phyloP scores from a whole-genome alignment of 2,329 filamentous ascomycete genomes.

The Exophiala sp. region DNA sequence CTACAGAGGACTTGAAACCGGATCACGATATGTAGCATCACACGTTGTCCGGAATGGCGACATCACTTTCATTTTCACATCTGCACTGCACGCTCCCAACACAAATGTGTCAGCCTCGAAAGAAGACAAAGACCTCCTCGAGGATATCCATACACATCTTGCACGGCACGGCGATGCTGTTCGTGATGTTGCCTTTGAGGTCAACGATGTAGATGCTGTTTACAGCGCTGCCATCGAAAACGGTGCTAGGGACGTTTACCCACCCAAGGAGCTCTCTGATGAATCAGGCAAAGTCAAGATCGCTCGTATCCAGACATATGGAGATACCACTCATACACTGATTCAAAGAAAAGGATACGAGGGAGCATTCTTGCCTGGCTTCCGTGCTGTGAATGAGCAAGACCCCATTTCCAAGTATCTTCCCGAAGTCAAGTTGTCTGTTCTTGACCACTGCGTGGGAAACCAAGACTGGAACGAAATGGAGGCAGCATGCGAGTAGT shows the following conservation, averaged over 20 bases:
- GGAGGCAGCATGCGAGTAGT: constrained; percentile 62
- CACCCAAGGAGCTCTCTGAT: constrained; percentile 58
- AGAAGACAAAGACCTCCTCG: constrained; percentile 63
- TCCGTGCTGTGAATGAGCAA: constrained; percentile 52
- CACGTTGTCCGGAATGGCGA: constrained; percentile 76
- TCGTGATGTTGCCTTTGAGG: constrained; percentile 92
- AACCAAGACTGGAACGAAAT: constrained; percentile 97
- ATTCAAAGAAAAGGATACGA: constrained; percentile 68
- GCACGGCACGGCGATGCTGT: constrained; percentile 89
- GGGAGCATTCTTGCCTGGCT: constrained; percentile 81
- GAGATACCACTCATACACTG: constrained; percentile 91
- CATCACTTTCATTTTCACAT: constrained; percentile 80
- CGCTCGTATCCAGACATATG: constrained; percentile 85
- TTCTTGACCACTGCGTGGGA: constrained; percentile 94
- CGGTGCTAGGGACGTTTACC: constrained; percentile 38
- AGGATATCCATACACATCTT: constrained; percentile 76
- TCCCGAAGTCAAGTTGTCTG: constrained; percentile 64
- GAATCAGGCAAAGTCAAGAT: constrained; percentile 64
- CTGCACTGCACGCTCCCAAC: constrained; percentile 66
- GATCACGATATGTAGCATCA: constrained; percentile 73
- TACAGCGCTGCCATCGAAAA: constrained; percentile 66
- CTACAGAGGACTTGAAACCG: constrained; percentile 85
- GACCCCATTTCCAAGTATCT: constrained; percentile 46
- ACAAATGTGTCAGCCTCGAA: constrained; percentile 51
- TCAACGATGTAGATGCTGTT: constrained; percentile 80